Percentiles rank a stretch among this genome's conserved stretches.
These are phyloP conservation scores for Trypethelium eluteriae DNA, from an alignment of 495 filamentous ascomycete genomes.

Conservation along the genomic window DNA sequence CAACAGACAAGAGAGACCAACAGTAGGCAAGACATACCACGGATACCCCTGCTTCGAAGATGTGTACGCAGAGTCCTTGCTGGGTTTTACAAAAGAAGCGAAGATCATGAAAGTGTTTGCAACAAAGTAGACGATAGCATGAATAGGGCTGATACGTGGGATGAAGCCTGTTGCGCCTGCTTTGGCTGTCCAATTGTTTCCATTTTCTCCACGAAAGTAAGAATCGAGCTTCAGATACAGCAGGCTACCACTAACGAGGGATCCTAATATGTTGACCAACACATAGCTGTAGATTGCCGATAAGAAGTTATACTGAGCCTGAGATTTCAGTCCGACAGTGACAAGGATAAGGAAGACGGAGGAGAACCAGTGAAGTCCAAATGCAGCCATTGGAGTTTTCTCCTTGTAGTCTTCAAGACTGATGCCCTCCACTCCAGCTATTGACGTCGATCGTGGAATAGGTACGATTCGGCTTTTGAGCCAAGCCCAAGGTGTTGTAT, in stretches of 20 bases:
- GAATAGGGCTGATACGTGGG: constrained; percentile 26
- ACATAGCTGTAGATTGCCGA: constrained; percentile 31
- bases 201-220: constrained; percentile 9
- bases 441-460: not conserved
- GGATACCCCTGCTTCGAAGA: constrained; percentile 13
- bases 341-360: constrained; percentile 36
- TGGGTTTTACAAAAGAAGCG: constrained; percentile 19
- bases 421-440: not conserved
- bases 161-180: constrained; percentile 18
- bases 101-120: constrained; percentile 20
- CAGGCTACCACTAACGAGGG: constrained; percentile 34
- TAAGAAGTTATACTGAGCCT: constrained; percentile 32
- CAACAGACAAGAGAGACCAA: constrained; percentile 17
- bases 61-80: constrained; percentile 15
- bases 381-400: constrained; percentile 38
- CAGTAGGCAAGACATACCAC: constrained; percentile 30
- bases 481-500: constrained; percentile 33
- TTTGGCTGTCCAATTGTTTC: constrained; percentile 21
- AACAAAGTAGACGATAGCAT: constrained; percentile 26
- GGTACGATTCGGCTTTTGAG: constrained; percentile 18
- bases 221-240: constrained; percentile 29
- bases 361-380: constrained; percentile 41
- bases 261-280: constrained; percentile 29
- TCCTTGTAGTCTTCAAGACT: constrained; percentile 28
- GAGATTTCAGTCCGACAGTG: constrained; percentile 24